Evolutionary conservation across 2,329 filamentous ascomycete genomes (phyloP).

Genomic region (Talaromyces sp.): DNA sequence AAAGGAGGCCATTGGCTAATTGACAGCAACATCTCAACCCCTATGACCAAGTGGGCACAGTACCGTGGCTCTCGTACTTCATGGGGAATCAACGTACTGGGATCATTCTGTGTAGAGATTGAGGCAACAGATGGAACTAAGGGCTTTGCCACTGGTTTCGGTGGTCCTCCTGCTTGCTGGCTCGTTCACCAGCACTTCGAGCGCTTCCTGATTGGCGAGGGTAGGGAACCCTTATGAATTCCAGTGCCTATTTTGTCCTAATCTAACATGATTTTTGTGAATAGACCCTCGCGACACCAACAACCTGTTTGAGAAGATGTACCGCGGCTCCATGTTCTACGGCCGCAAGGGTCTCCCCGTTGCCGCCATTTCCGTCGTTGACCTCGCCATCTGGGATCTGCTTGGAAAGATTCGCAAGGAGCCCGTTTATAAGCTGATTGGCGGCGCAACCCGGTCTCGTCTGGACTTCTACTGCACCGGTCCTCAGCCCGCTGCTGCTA

Average conservation of each 20-base stretch:
- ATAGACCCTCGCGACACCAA: constrained; percentile 86
- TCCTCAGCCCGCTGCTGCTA: constrained; percentile 77
- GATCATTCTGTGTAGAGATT: constrained; percentile 88
- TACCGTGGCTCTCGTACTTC: constrained; percentile 86
- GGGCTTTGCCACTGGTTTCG: constrained; percentile 91
- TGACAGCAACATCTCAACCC: constrained; percentile 88
- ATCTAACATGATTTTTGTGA: background rate
- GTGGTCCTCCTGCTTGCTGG: constrained; percentile 92
- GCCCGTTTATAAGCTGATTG: constrained; percentile 92
- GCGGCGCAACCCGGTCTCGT: constrained; percentile 80
- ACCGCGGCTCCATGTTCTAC: constrained; percentile 94
- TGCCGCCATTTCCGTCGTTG: constrained; percentile 91
- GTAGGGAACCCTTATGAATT: constrained; percentile 40
- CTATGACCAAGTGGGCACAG: constrained; percentile 85
- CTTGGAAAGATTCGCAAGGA: constrained; percentile 88
- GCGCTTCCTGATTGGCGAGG: constrained; percentile 81
- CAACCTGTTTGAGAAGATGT: constrained; percentile 94
- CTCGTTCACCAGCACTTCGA: constrained; percentile 91
- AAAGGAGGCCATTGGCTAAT: constrained; percentile 73
- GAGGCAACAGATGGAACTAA: constrained; percentile 89
- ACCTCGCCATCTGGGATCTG: constrained; percentile 90
- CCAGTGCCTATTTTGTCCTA: background rate
- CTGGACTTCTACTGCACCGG: constrained; percentile 95
- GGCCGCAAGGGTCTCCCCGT: constrained; percentile 88
- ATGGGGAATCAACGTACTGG: constrained; percentile 94